phyloP scores from a whole-genome alignment of 352 stramenopile genomes.

The Pythium biforme region DNA sequence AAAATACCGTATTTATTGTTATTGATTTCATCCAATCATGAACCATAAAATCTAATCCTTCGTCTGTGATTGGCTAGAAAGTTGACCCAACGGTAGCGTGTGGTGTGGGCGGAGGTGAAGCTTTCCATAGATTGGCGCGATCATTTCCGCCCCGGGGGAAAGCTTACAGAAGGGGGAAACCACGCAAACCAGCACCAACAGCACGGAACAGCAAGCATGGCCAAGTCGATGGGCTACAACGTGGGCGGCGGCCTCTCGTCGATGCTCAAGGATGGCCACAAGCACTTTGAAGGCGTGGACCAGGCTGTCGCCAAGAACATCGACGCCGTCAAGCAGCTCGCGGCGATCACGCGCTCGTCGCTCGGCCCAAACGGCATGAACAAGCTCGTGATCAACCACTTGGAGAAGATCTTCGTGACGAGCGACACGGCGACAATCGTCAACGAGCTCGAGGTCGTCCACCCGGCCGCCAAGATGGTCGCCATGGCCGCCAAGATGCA shows the following conservation, averaged over 20 bases:
- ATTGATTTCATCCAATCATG: conserved; percentile 20
- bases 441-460: conserved; percentile 98
- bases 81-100: conserved; percentile 9
- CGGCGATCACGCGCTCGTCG: conserved; percentile 96
- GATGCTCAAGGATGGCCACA: conserved; percentile 98
- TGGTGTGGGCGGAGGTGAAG: conserved; percentile 30
- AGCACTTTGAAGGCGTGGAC: conserved; percentile 94
- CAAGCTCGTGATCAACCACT: conserved; percentile 99
- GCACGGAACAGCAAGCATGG: conserved; percentile 42
- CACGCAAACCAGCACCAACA: not conserved
- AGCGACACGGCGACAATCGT: conserved; percentile 99
- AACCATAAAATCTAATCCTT: not conserved
- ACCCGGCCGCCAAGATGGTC: conserved; percentile 98
- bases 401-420: conserved; percentile 99
- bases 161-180: not conserved
- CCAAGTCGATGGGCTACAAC: conserved; percentile 96
- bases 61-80: conserved; percentile 22
- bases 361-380: conserved; percentile 99
- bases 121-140: conserved; percentile 34
- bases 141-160: conserved; percentile 17
- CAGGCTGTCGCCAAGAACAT: conserved; percentile 98
- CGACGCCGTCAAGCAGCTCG: conserved; percentile 97
- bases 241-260: conserved; percentile 94
- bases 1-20: conserved; percentile 28
- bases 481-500: conserved; percentile 98